Base-by-base conservation (phyloP, 192 early-diverging fungal species). In the Podila epicladia region DNA sequence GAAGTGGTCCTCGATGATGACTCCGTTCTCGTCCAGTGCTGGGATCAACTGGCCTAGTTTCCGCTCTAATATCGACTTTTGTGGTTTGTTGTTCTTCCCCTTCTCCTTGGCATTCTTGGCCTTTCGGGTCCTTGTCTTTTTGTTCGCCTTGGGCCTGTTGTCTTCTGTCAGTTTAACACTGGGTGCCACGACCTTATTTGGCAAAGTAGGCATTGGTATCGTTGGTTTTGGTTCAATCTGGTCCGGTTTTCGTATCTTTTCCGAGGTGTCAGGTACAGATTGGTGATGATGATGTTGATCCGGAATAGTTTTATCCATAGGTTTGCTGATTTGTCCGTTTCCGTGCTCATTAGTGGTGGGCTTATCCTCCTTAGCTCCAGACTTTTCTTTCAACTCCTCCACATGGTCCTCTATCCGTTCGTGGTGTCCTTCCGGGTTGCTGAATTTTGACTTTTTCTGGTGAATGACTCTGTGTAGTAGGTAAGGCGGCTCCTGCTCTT, bases 21-120 rank as follows among this genome's bases (percentile, higher is more conserved):
- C 58, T 5, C 77, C 77, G 61, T 64, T 48, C 53, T 80, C 77
- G 45, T 80, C 77, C 35, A 73, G 15, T 2, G 61, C 71, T 1
- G 77, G 77, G 5, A 80, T 73, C 22, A 73, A 37, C 28, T 80
- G 77, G 0, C 70, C 77, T 20, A 64, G 55, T 24, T 80, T 80
- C 24, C 77, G 61, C n/a, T 80, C 77, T 62, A 62, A 24, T 2
- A 65, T 72, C 33, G 77, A 80, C 55, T 80, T 80, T n/a, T 68
- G 59, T 1, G n/a, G 62, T 11, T 66, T 32, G 11, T 63, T 51
- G 29, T 11, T 32, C 19, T 26, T 74, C 26, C 45, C 53, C 24
- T 55, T 55, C 8, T 17, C 59, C 24, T 61, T 61, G 28, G 15
- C 26, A 20, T 61, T 26, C 59, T 55, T 19, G 13, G 15, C 31